Evolutionary conservation across 2,329 filamentous ascomycete species (phyloP), one percentile per base, ranked within the genome.

Genomic region (Fusarium equiseti): DNA sequence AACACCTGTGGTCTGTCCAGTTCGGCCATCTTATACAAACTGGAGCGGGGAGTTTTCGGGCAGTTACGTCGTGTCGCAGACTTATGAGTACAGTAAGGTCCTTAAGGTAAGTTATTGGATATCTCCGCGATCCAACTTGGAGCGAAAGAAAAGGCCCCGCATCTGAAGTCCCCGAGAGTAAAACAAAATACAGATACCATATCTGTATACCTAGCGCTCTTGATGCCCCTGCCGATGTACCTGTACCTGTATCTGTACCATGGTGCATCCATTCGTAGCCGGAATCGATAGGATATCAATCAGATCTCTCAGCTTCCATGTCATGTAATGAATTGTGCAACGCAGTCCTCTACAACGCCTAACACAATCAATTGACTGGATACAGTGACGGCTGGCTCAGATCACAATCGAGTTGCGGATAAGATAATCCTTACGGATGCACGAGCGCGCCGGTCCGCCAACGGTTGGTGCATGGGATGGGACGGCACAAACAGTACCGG

Each of bases 371-470:
- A 59, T 66, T 65, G 63, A 66, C 56, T 57, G 57, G 53, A 27
- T 51, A 61, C 40, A 56, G 24, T 15, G 43, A 9, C 43, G 52
- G 59, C 62, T 66, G 64, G 62, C 26, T 66, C 62, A 66, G 71
- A 57, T 65, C 49, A 73, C 70, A 70, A 71, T 75, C 70, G 74
- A 76, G 49, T 78, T 74, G 77, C 74, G 76, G 77, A 73, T 69
- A 44, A 48, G 77, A 73, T 69, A 44, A 48, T 56, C 50, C 43
- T 27, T 77, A 71, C 78, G 77, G 70, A 75, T 79, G 78, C 75
- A 80, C 63, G 76, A 76, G 77, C 78, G 79, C 76, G 77, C 77
- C 77, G 77, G 78, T 78, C 77, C 78, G 71, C 71, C 68, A 65
- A 77, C 73, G 62, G 60, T 57, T 66, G 67, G 58, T 64, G 63